phyloP scores from a whole-genome alignment of 2,329 filamentous ascomycete species.

The Colletotrichum tamarilloi region DNA sequence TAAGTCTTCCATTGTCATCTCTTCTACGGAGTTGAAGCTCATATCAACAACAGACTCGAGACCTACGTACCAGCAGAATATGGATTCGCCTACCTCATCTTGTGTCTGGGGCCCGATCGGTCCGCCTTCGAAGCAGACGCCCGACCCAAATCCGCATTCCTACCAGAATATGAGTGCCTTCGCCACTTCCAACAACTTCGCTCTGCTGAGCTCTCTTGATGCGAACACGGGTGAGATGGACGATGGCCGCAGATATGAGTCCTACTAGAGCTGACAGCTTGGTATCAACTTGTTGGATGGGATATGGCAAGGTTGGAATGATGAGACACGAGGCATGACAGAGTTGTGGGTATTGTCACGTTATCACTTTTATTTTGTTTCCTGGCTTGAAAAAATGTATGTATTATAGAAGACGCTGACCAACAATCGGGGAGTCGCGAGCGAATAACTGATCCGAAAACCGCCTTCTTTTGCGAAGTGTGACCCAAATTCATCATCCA shows the following conservation, averaged over 20 bases:
- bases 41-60: neutral
- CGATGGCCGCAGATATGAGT: neutral
- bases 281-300: neutral
- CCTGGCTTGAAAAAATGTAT: constrained; percentile 21
- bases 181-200: constrained; percentile 1
- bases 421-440: constrained; percentile 14
- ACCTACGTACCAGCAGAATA: constrained; percentile 1
- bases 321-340: constrained; percentile 29
- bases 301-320: neutral
- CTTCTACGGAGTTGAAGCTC: neutral
- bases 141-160: constrained; percentile 7
- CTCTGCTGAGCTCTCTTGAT: neutral
- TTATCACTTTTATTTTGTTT: neutral
- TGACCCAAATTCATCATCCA: neutral
- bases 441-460: neutral
- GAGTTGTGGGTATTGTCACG: neutral
- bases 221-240: neutral
- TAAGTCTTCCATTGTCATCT: neutral
- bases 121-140: constrained; percentile 39
- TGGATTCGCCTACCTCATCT: constrained; percentile 29
- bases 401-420: constrained; percentile 28
- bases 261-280: neutral
- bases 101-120: constrained; percentile 45
- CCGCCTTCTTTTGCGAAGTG: neutral
- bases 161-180: constrained; percentile 4